These are phyloP conservation scores for Cicer cuneatum DNA, from an alignment of 306 rosid species.

Conservation along the genomic window DNA sequence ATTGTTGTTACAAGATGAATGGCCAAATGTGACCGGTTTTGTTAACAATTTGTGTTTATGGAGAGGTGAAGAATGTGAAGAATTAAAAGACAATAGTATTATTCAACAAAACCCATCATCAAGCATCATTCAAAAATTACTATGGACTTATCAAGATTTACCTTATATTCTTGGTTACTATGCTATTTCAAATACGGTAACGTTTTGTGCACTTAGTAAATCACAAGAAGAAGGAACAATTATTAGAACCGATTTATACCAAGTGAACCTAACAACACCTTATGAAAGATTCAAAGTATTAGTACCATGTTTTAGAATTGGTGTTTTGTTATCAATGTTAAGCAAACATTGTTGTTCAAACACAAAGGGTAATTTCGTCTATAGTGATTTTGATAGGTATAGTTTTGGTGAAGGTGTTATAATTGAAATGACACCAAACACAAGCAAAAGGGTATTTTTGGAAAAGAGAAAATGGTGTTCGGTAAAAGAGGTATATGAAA, in stretches of 20 bases:
- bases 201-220: conserved; percentile 82
- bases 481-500: conserved; percentile 84
- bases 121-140: conserved; percentile 57
- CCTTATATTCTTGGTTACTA: conserved; percentile 85
- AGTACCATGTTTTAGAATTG: conserved; percentile 74
- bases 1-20: conserved; percentile 69
- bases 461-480: conserved; percentile 64
- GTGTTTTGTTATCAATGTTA: conserved; percentile 54
- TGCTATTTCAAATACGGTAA: conserved; percentile 63
- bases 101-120: conserved; percentile 59
- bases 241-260: conserved; percentile 63
- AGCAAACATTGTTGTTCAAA: conserved; percentile 64
- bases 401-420: conserved; percentile 61
- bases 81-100: conserved; percentile 44
- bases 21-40: conserved; percentile 87
- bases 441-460: conserved; percentile 59
- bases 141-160: conserved; percentile 77
- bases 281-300: conserved; percentile 70
- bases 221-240: conserved; percentile 52
- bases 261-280: conserved; percentile 60
- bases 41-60: conserved; percentile 71
- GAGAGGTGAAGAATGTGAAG: conserved; percentile 90
- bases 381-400: conserved; percentile 76
- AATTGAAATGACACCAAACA: conserved; percentile 73
- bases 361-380: conserved; percentile 37